These are phyloP conservation scores for Saccharomycopsis capsularis DNA, from an alignment of 805 yeast species.

Conservation along the genomic window DNA sequence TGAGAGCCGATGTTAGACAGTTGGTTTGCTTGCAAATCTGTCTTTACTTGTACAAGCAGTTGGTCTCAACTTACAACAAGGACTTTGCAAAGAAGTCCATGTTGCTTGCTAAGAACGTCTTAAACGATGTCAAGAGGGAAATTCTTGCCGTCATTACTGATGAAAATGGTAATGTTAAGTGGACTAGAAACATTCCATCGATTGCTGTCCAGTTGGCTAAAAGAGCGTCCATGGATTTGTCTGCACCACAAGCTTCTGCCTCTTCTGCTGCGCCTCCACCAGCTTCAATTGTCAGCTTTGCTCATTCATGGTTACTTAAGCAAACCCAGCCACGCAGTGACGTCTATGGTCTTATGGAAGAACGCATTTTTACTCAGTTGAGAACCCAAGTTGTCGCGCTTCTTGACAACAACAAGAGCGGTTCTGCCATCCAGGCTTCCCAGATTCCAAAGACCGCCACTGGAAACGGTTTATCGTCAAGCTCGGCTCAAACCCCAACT, in stretches of 20 bases:
- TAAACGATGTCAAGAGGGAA: constrained; percentile 54
- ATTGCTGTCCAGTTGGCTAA: constrained; percentile 63
- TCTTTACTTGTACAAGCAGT: constrained; percentile 62
- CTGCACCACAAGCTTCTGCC: constrained; percentile 28
- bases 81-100: constrained; percentile 31
- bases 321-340: constrained; percentile 81
- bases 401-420: constrained; percentile 25
- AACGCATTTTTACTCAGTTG: constrained; percentile 49
- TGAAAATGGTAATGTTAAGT: constrained; percentile 79
- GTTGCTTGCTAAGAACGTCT: constrained; percentile 31
- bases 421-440: constrained; percentile 23
- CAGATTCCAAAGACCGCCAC: constrained; percentile 19
- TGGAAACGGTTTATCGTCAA: constrained; percentile 9
- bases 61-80: constrained; percentile 36
- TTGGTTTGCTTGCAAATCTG: constrained; percentile 75
- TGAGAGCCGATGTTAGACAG: constrained; percentile 83
- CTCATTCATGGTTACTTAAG: constrained; percentile 72
- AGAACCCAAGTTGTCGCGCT: constrained; percentile 28
- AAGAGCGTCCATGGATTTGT: constrained; percentile 23
- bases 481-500: constrained; percentile 4
- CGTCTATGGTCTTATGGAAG: constrained; percentile 71
- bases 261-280: constrained; percentile 29
- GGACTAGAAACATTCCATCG: constrained; percentile 77
- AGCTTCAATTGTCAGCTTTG: constrained; percentile 46
- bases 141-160: constrained; percentile 75